Evolutionary conservation across 495 filamentous ascomycete genomes (phyloP).

Genomic region (Pyrenula massariospora): DNA sequence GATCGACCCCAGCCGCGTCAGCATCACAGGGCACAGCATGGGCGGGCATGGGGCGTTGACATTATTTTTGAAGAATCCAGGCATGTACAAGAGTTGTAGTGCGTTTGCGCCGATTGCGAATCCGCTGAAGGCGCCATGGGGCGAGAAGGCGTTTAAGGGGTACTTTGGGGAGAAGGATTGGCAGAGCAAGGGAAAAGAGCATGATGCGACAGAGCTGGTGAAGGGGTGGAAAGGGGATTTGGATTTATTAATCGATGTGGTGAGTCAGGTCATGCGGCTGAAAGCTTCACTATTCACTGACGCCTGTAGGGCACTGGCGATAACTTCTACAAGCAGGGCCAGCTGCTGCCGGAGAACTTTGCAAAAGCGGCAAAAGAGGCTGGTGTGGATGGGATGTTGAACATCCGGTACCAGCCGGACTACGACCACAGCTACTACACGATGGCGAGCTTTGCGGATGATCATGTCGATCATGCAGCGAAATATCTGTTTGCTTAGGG

Average conservation of each 20-base stretch:
- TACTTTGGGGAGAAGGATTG: constrained; percentile 65
- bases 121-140: constrained; percentile 79
- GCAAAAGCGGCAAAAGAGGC: constrained; percentile 62
- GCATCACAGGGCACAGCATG: constrained; percentile 91
- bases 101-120: constrained; percentile 92
- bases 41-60: constrained; percentile 92
- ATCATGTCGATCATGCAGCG: constrained; percentile 85
- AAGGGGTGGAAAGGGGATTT: constrained; percentile 60
- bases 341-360: constrained; percentile 90
- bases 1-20: constrained; percentile 55
- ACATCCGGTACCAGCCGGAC: constrained; percentile 73
- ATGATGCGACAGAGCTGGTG: constrained; percentile 89
- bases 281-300: not conserved
- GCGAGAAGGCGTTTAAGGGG: constrained; percentile 84
- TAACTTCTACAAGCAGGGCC: constrained; percentile 88
- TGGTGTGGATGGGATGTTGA: constrained; percentile 52
- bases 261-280: constrained; percentile 22
- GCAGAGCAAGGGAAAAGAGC: constrained; percentile 64
- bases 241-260: constrained; percentile 72
- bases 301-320: constrained; percentile 64
- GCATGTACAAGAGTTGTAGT: constrained; percentile 72
- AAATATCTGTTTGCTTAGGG: constrained; percentile 62
- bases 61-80: constrained; percentile 80
- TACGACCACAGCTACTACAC: constrained; percentile 98
- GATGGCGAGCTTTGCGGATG: constrained; percentile 76